Percentiles rank a stretch among this genome's conserved stretches.
Evolutionary conservation across 805 yeast genomes (phyloP).

Genomic region (Metschnikowia santaceciliae): DNA sequence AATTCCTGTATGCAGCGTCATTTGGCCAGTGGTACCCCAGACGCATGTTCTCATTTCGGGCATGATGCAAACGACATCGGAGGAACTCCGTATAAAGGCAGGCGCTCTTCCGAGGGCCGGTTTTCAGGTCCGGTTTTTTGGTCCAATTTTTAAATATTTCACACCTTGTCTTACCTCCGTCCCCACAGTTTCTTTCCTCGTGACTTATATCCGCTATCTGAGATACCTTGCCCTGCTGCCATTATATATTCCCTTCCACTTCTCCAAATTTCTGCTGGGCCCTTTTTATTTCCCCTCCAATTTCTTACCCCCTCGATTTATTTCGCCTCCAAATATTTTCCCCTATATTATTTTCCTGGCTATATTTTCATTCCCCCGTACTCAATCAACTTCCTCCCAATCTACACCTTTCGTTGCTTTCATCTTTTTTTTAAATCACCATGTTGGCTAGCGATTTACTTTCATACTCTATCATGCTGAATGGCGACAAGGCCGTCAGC

Average conservation of each 20-base stretch:
- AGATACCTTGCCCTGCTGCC: too few relatives aligned
- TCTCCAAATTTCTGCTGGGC: too few relatives aligned
- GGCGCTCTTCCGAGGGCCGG: conserved; percentile 3
- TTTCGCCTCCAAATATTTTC: too few relatives aligned
- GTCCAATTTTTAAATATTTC: neutral
- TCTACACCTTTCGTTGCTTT: too few relatives aligned
- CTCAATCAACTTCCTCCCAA: too few relatives aligned
- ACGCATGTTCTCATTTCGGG: conserved; percentile 16
- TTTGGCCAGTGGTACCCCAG: conserved; percentile 19
- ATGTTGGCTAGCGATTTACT: conserved; percentile 28
- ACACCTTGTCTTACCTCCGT: neutral
- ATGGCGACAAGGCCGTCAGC: conserved; percentile 19
- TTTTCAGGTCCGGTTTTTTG: neutral
- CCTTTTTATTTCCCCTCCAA: too few relatives aligned
- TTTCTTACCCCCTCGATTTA: too few relatives aligned
- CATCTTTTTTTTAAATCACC: neutral
- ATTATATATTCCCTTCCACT: too few relatives aligned
- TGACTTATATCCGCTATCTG: too few relatives aligned
- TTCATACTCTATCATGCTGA: conserved; percentile 38
- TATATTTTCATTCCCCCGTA: too few relatives aligned
- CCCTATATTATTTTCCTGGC: too few relatives aligned
- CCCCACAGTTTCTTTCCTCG: neutral
- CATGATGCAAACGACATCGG: conserved; percentile 15
- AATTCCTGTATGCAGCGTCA: conserved; percentile 1
- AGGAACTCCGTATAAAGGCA: conserved; percentile 14